Conservation (phyloP, 2,329 filamentous ascomycete genomes). For the Arthrobotrys pseudoclavata region DNA sequence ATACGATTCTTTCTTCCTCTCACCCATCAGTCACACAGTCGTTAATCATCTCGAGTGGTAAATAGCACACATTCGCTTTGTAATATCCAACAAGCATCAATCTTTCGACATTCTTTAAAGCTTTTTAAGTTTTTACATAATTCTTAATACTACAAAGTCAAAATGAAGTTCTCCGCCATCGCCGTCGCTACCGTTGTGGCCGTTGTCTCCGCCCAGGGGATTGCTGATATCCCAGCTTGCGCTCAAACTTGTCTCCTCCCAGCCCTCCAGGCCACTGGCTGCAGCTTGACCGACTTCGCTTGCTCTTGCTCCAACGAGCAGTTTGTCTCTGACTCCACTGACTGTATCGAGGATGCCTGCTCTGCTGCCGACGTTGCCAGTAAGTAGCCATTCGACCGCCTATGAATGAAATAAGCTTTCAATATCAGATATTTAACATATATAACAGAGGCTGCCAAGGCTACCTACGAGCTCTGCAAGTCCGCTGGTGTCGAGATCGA, state of each 20-base stretch:
- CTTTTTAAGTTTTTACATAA: slow-evolving; percentile 49
- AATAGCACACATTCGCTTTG: slow-evolving; percentile 59
- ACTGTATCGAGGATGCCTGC: slow-evolving; percentile 58
- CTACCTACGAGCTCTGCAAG: slow-evolving; percentile 59
- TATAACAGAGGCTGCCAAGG: slow-evolving; percentile 60
- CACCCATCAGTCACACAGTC: slow-evolving; percentile 55
- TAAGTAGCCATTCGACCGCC: slow-evolving; percentile 40
- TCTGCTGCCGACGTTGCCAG: slow-evolving; percentile 49
- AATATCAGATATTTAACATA: slow-evolving; percentile 46
- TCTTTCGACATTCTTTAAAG: slow-evolving; percentile 52
- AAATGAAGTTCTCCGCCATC: slow-evolving; percentile 62
- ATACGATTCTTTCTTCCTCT: slow-evolving; percentile 30
- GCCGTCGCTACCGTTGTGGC: slow-evolving; percentile 60
- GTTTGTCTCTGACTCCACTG: slow-evolving; percentile 57
- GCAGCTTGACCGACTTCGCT: slow-evolving; percentile 60
- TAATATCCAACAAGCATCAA: slow-evolving; percentile 54
- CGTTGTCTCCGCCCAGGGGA: slow-evolving; percentile 60
- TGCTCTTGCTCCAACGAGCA: slow-evolving; percentile 61
- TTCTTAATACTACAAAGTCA: slow-evolving; percentile 51
- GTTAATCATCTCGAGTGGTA: slow-evolving; percentile 57
- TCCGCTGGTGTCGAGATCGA: slow-evolving; percentile 60
- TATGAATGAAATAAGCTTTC: slow-evolving; percentile 6
- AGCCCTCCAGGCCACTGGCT: slow-evolving; percentile 54
- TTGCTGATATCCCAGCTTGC: slow-evolving; percentile 61
- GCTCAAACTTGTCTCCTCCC: slow-evolving; percentile 60